phyloP scores from a whole-genome alignment of 352 stramenopile genomes.

The Thraustochytrium sp. region DNA sequence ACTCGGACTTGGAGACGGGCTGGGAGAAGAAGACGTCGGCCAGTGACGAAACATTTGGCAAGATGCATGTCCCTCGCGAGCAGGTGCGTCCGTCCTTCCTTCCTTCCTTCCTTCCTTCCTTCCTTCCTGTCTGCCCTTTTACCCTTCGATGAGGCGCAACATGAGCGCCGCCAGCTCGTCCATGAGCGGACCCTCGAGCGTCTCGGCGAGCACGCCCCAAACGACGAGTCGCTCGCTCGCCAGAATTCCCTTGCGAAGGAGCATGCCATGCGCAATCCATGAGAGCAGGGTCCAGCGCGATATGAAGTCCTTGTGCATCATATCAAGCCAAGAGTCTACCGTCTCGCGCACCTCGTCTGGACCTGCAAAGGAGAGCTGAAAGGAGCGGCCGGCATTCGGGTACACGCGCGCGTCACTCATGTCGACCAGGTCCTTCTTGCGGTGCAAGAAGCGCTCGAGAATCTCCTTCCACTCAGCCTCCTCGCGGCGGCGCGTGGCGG shows the following conservation, averaged over 20 bases:
- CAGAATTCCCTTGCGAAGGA: neutral
- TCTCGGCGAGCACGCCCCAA: neutral
- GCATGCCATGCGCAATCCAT: neutral
- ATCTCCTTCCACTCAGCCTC: constrained; percentile 1
- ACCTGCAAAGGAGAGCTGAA: neutral
- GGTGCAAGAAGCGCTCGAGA: neutral
- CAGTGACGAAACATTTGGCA: too few relatives aligned
- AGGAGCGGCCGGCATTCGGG: neutral
- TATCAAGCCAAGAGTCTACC: neutral
- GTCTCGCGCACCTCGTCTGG: constrained; percentile 2
- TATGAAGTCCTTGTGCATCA: neutral
- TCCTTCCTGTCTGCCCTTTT: neutral
- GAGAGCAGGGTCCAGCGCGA: constrained; percentile 17
- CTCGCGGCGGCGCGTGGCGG: neutral
- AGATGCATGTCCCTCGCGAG: too few relatives aligned
- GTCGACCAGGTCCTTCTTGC: neutral
- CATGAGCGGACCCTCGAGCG: neutral
- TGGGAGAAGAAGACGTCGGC: too few relatives aligned
- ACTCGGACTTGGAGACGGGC: too few relatives aligned
- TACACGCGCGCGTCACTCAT: neutral
- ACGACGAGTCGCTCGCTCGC: neutral
- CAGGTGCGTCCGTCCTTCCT: too few relatives aligned
- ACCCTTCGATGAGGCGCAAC: neutral
- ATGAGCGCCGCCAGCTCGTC: constrained; percentile 15
- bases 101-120: neutral